Percentiles rank a stretch among this genome's conserved stretches.
Evolutionary conservation across 371 early-diverging fungal genomes (phyloP).

Genomic region (Saksenaea vasiformis): DNA sequence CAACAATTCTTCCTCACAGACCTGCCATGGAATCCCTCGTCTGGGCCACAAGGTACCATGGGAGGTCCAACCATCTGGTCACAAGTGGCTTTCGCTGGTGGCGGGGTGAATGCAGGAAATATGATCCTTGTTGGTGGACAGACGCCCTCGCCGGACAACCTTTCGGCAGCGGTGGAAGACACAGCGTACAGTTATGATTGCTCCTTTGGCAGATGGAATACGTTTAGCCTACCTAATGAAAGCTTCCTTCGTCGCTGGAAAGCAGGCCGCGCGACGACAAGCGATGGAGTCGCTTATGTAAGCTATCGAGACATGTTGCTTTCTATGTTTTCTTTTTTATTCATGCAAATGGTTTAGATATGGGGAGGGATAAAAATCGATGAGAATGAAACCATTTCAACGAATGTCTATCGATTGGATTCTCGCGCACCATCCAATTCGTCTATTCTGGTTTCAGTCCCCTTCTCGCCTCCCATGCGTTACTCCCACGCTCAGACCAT

Average conservation of each 20-base stretch:
- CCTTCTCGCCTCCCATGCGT: slow-evolving; percentile 22
- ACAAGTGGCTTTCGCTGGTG: slow-evolving; percentile 39
- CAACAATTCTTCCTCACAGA: slow-evolving; percentile 28
- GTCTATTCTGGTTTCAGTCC: slow-evolving; percentile 6
- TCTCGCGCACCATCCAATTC: slow-evolving; percentile 33
- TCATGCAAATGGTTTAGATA: slow-evolving; percentile 24
- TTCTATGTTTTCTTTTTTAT: not conserved
- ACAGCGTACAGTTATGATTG: slow-evolving; percentile 39
- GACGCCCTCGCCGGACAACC: slow-evolving; percentile 22
- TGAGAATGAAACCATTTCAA: slow-evolving; percentile 6
- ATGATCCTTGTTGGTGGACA: slow-evolving; percentile 45
- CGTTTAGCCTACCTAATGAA: slow-evolving; percentile 32
- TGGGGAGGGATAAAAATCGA: slow-evolving; percentile 44
- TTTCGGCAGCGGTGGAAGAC: slow-evolving; percentile 21
- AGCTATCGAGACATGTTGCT: slow-evolving; percentile 2
- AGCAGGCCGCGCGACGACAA: slow-evolving; percentile 30
- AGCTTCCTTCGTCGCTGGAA: slow-evolving; percentile 39
- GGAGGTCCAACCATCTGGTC: slow-evolving; percentile 45
- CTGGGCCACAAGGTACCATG: slow-evolving; percentile 37
- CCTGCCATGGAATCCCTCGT: slow-evolving; percentile 43
- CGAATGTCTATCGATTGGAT: slow-evolving; percentile 35
- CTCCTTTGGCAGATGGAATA: slow-evolving; percentile 37
- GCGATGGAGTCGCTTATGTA: slow-evolving; percentile 41
- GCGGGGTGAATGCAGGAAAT: slow-evolving; percentile 20
- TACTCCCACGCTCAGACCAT: slow-evolving; percentile 47